phyloP scores from a whole-genome alignment of 1,284 basidiomycete species.

The Peniophora sp. region DNA sequence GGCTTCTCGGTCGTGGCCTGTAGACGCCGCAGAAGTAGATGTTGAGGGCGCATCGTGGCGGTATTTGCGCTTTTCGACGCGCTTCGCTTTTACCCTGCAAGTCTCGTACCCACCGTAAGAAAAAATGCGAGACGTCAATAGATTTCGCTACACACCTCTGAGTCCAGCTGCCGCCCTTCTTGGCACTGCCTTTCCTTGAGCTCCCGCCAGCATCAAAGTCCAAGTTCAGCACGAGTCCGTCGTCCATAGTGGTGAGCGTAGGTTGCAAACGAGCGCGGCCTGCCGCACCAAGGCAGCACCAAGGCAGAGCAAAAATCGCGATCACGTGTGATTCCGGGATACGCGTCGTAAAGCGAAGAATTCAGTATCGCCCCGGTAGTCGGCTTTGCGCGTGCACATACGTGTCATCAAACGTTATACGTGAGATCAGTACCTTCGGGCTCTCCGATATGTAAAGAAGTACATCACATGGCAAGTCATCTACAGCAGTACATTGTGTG shows the following conservation, averaged over 20 bases:
- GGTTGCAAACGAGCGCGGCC: no score
- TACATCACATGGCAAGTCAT: no score
- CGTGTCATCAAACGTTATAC: no score
- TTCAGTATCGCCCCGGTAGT: no score
- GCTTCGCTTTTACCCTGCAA: conserved; percentile 60
- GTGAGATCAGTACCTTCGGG: no score
- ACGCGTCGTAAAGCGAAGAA: no score
- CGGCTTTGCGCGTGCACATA: no score
- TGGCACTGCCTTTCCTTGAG: conserved; percentile 23
- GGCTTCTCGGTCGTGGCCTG: conserved; percentile 3
- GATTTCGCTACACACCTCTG: conserved; percentile 52
- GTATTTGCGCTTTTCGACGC: conserved; percentile 55
- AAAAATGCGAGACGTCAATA: conserved; percentile 5
- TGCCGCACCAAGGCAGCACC: no score
- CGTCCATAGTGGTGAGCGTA: conserved; percentile 41
- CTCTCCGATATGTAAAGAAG: no score
- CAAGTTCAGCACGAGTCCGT: conserved; percentile 64
- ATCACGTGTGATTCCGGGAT: no score
- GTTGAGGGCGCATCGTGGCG: conserved; percentile 39
- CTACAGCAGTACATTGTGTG: no score
- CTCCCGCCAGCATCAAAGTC: conserved; percentile 28
- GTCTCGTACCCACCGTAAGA: conserved; percentile 27
- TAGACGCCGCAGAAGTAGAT: conserved; percentile 6
- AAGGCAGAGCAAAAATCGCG: no score
- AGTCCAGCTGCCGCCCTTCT: conserved; percentile 79